Conservation (phyloP, 2,329 filamentous ascomycete species). For the Gnomoniopsis sp. region DNA sequence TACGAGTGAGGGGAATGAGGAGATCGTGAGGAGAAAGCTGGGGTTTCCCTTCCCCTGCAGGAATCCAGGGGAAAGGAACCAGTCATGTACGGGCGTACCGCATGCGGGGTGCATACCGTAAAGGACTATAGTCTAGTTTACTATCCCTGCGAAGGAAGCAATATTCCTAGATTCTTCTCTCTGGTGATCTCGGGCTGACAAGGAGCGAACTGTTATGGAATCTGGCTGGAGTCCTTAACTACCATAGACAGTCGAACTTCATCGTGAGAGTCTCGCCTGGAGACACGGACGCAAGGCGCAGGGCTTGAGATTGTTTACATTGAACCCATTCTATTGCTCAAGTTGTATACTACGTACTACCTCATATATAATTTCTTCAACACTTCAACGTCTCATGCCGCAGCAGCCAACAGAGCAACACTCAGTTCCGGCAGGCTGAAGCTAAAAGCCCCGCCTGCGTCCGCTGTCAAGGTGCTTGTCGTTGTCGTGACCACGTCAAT, state of each 20-base stretch:
- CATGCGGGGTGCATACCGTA: not conserved
- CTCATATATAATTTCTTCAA: not conserved
- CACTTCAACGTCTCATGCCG: not conserved
- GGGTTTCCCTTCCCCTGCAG: not conserved
- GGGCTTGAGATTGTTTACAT: not conserved
- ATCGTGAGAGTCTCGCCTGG: not conserved
- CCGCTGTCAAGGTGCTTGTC: slow-evolving; percentile 36
- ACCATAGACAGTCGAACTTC: not conserved
- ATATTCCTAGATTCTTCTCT: not conserved
- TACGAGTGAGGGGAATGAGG: not conserved
- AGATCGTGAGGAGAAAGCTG: slow-evolving; percentile 3
- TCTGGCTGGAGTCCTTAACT: not conserved
- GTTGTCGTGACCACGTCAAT: slow-evolving; percentile 47
- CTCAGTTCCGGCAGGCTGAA: slow-evolving; percentile 53
- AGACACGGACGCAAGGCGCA: not conserved
- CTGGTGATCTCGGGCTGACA: not conserved
- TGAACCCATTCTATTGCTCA: not conserved
- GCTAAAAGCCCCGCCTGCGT: slow-evolving; percentile 42
- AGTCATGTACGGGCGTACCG: too few species aligned
- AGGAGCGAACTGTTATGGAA: too few species aligned
- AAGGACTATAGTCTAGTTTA: too few species aligned
- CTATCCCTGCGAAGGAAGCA: not conserved
- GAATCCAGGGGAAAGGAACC: not conserved
- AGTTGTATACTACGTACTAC: not conserved
- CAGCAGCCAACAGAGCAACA: slow-evolving; percentile 52